Evolutionary conservation across 1,284 basidiomycete genomes (phyloP).

Genomic region (Coriolopsis trogii): DNA sequence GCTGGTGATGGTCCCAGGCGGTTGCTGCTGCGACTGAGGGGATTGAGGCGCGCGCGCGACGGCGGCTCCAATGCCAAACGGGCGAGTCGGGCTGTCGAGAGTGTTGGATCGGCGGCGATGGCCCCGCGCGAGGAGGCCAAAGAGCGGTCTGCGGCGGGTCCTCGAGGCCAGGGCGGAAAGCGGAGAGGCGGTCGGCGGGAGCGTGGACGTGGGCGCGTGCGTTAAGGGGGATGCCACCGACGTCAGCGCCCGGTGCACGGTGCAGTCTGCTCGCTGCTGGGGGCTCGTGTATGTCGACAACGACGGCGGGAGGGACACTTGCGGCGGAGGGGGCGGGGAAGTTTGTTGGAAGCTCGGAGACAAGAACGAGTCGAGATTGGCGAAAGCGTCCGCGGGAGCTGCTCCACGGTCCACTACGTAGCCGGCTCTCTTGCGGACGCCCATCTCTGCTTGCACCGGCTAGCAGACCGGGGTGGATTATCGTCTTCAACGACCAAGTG

Average conservation of each 20-base stretch:
- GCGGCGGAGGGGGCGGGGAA: background rate
- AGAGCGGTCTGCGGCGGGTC: conserved; percentile 27
- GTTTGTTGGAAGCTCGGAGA: conserved; percentile 2
- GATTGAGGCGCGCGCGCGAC: conserved; percentile 5
- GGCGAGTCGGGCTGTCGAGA: conserved; percentile 20
- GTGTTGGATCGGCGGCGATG: conserved; percentile 30
- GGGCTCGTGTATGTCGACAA: background rate
- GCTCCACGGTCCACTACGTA: conserved; percentile 8
- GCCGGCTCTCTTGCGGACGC: conserved; percentile 2
- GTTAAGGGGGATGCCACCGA: conserved; percentile 6
- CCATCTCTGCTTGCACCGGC: background rate
- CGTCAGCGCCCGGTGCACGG: conserved; percentile 4
- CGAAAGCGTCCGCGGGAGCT: conserved; percentile 12
- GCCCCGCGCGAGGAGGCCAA: conserved; percentile 27
- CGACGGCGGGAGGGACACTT: background rate
- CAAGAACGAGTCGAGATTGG: conserved; percentile 9
- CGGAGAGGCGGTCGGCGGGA: background rate
- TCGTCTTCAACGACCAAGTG: too few relatives aligned
- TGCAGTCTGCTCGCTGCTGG: background rate
- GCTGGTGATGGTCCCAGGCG: background rate
- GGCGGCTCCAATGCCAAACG: conserved; percentile 5
- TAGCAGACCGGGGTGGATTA: background rate
- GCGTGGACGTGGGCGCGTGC: conserved; percentile 9
- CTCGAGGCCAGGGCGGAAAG: conserved; percentile 21
- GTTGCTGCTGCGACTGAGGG: conserved; percentile 4